These are phyloP conservation scores for Chloromonas sp. DNA, from an alignment of 163 green algal genomes.

Conservation along the genomic window DNA sequence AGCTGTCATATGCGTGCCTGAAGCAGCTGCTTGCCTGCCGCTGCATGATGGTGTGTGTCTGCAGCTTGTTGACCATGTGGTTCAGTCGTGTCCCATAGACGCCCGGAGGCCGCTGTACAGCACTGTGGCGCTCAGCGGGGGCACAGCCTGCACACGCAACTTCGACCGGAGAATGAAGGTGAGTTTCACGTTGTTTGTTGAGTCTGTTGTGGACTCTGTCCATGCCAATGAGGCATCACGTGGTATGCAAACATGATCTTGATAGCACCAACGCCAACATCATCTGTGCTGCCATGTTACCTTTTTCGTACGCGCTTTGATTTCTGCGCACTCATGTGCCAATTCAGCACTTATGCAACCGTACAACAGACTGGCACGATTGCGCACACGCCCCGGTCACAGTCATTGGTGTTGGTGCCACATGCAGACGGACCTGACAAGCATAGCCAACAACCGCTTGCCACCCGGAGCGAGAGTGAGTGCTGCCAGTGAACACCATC, in stretches of 20 bases:
- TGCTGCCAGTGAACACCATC: neutral
- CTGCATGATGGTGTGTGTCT: slow-evolving; percentile 23
- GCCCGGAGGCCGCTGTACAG: slow-evolving; percentile 40
- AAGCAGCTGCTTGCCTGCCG: too few relatives aligned
- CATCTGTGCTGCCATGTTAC: neutral
- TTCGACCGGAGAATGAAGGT: slow-evolving; percentile 53
- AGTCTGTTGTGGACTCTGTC: too few relatives aligned
- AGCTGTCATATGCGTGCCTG: too few relatives aligned
- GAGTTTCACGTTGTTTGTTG: neutral
- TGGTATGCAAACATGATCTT: neutral
- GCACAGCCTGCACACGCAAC: slow-evolving; percentile 71
- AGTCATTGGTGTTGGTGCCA: neutral
- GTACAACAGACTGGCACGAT: too few relatives aligned
- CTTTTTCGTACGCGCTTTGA: neutral
- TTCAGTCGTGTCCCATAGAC: slow-evolving; percentile 75
- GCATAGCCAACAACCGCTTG: neutral
- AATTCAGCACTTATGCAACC: too few relatives aligned
- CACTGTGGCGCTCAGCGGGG: slow-evolving; percentile 34
- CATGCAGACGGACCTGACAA: neutral
- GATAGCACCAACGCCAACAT: neutral
- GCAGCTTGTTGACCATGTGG: slow-evolving; percentile 62
- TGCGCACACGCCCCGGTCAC: neutral
- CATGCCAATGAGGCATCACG: neutral
- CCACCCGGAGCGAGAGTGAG: neutral
- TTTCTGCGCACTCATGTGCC: neutral